phyloP scores from a whole-genome alignment of 768 basidiomycete species.

The Tylopilus sp. region DNA sequence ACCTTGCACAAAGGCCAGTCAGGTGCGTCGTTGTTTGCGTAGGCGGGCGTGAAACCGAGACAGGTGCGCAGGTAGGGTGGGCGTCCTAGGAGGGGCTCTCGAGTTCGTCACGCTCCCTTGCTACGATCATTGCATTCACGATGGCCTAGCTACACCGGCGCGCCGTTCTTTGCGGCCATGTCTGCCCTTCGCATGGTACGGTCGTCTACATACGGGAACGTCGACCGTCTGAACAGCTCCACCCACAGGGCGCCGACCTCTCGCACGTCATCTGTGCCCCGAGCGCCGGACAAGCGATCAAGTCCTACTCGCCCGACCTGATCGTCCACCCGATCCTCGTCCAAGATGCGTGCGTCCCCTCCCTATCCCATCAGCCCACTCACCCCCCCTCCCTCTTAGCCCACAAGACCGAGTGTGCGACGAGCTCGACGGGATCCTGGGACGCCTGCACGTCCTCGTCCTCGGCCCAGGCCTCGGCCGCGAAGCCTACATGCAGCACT shows the following conservation, averaged over 20 bases:
- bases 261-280: slow-evolving; percentile 98
- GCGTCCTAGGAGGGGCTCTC: slow-evolving; percentile 88
- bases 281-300: slow-evolving; percentile 87
- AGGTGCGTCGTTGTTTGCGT: slow-evolving; percentile 41
- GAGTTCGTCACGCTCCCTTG: slow-evolving; percentile 57
- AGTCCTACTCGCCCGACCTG: slow-evolving; percentile 93
- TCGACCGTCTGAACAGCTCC: neutral
- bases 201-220: neutral
- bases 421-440: slow-evolving; percentile 64
- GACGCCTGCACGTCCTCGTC: slow-evolving; percentile 87
- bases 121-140: neutral
- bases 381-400: slow-evolving; percentile 30
- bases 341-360: slow-evolving; percentile 53
- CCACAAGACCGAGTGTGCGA: slow-evolving; percentile 44
- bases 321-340: slow-evolving; percentile 94
- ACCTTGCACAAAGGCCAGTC: slow-evolving; percentile 95
- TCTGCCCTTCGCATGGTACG: slow-evolving; percentile 80
- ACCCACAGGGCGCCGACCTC: slow-evolving; percentile 77
- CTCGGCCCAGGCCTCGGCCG: slow-evolving; percentile 95
- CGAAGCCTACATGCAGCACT: slow-evolving; percentile 84
- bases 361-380: neutral
- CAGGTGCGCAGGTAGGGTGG: slow-evolving; percentile 66
- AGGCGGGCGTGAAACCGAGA: neutral
- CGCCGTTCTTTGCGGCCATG: slow-evolving; percentile 94
- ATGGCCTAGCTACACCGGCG: slow-evolving; percentile 83